Evolutionary conservation across 257 asterid genomes (phyloP).

Genomic region (Petunia secreta): DNA sequence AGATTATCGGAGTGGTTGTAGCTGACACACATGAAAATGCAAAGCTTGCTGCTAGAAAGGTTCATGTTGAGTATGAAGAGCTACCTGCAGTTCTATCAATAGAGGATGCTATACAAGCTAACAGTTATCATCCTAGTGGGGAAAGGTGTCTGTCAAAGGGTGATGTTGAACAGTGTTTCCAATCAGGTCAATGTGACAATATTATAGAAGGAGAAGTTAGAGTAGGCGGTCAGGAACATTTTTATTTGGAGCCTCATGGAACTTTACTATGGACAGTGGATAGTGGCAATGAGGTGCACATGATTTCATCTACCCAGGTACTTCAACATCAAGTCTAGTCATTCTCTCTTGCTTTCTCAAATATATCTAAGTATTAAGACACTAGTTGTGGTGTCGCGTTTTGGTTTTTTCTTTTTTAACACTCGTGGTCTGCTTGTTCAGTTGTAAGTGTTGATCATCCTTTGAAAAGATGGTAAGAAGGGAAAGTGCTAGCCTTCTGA

Average conservation of each 20-base stretch:
- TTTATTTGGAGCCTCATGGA: conserved; percentile 92
- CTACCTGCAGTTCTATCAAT: conserved; percentile 82
- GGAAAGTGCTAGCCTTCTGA: background rate
- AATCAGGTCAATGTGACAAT: conserved; percentile 75
- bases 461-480: background rate
- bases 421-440: background rate
- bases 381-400: background rate
- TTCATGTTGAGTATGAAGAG: conserved; percentile 74
- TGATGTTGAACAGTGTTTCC: conserved; percentile 70
- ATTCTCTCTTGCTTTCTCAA: conserved; percentile 19
- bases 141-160: conserved; percentile 68
- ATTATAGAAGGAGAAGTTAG: conserved; percentile 84
- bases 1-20: conserved; percentile 92
- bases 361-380: background rate
- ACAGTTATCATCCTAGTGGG: conserved; percentile 81
- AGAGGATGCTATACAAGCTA: conserved; percentile 71
- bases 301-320: conserved; percentile 98
- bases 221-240: conserved; percentile 97
- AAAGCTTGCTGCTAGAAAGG: conserved; percentile 82
- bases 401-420: background rate
- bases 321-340: conserved; percentile 10
- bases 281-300: conserved; percentile 93
- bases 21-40: conserved; percentile 99
- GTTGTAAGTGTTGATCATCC: background rate
- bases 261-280: conserved; percentile 86